These are phyloP conservation scores for Aspergillus quadricinctus DNA, from an alignment of 2,329 filamentous ascomycete genomes.

Conservation along the genomic window DNA sequence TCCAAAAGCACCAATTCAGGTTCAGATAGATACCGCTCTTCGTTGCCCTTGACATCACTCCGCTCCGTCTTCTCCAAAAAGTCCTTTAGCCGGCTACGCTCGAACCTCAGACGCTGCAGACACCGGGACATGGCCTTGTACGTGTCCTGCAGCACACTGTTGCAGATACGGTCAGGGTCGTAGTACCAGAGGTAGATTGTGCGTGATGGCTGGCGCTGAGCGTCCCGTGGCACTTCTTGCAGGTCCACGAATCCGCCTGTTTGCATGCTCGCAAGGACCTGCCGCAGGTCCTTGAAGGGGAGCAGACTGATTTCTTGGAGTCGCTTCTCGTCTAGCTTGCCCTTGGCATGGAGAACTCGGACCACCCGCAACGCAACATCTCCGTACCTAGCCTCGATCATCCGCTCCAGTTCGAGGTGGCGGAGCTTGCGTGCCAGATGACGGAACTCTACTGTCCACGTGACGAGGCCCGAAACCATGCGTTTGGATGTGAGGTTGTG, in stretches of 20 bases:
- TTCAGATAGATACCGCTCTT: conserved; percentile 72
- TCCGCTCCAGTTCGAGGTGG: conserved; percentile 74
- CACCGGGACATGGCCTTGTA: conserved; percentile 89
- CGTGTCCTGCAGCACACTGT: conserved; percentile 69
- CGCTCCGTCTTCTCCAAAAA: conserved; percentile 79
- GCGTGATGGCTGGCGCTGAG: conserved; percentile 71
- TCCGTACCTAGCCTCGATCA: conserved; percentile 74
- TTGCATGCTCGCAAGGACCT: conserved; percentile 80
- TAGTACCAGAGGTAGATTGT: conserved; percentile 93
- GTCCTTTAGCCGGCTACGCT: conserved; percentile 66
- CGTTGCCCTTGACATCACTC: conserved; percentile 77
- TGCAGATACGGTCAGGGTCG: conserved; percentile 67
- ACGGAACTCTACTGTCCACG: conserved; percentile 83
- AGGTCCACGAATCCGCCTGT: conserved; percentile 82
- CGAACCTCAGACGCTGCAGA: conserved; percentile 72
- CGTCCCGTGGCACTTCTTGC: conserved; percentile 90
- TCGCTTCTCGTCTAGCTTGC: conserved; percentile 92
- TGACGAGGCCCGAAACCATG: conserved; percentile 52
- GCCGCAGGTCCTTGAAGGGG: conserved; percentile 78
- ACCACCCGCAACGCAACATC: conserved; percentile 74
- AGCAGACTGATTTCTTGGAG: conserved; percentile 76
- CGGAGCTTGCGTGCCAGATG: conserved; percentile 66
- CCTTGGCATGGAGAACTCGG: conserved; percentile 77
- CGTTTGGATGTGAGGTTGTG: conserved; percentile 34
- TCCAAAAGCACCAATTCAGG: conserved; percentile 68